These are phyloP conservation scores for Podila horticola DNA, from an alignment of 192 early-diverging fungal species.

Conservation along the genomic window DNA sequence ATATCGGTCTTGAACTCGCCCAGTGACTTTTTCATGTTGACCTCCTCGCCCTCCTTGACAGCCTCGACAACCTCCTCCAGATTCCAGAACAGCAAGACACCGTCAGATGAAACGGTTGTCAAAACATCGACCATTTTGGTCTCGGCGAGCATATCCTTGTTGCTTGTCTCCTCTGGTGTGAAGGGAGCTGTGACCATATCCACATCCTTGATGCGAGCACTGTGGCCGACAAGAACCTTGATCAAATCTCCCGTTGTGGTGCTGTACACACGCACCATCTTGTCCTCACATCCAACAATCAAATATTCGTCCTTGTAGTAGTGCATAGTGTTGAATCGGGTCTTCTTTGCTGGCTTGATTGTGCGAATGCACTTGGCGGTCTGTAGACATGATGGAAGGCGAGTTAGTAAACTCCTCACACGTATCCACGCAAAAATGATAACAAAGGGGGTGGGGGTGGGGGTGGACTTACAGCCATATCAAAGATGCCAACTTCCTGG, in stretches of 20 bases:
- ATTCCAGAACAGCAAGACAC: conserved; percentile 76
- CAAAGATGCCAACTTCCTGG: conserved; percentile 63
- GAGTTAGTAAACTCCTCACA: background rate
- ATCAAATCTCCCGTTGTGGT: conserved; percentile 55
- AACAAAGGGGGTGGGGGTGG: no score
- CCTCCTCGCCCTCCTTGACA: conserved; percentile 18
- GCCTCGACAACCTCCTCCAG: conserved; percentile 52
- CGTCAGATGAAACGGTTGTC: conserved; percentile 74
- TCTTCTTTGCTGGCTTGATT: conserved; percentile 43
- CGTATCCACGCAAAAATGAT: background rate
- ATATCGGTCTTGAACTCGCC: conserved; percentile 50
- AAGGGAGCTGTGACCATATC: conserved; percentile 50
- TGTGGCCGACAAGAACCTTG: conserved; percentile 53
- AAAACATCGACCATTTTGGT: conserved; percentile 37
- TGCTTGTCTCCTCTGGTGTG: conserved; percentile 44
- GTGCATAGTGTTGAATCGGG: conserved; percentile 27
- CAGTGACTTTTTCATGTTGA: conserved; percentile 52
- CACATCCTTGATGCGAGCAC: conserved; percentile 63
- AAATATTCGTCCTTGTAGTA: conserved; percentile 61
- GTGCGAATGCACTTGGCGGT: conserved; percentile 47
- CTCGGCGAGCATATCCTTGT: conserved; percentile 28
- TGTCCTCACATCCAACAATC: conserved; percentile 70
- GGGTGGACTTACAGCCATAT: conserved; percentile 69
- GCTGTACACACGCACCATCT: conserved; percentile 64
- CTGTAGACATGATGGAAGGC: conserved; percentile 34